Base-by-base conservation (phyloP, 345 rosid species). In the Salix suchowensis region DNA sequence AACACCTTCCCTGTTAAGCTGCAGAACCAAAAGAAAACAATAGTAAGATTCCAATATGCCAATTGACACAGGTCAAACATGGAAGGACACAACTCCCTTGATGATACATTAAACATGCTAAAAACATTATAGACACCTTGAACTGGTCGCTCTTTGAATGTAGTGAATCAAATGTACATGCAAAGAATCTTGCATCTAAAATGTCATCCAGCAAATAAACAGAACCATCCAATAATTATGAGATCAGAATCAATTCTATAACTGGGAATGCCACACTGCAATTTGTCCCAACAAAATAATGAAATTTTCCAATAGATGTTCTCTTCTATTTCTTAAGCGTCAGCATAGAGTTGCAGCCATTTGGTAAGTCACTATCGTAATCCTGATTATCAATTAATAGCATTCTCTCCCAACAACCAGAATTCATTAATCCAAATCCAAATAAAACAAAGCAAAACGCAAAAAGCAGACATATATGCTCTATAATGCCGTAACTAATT, bases 1-100 rank as follows among this genome's bases (percentile, higher is more conserved):
- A 75, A 96, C 97, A 13, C 99, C 97, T 24, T 94, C 97, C 75
- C 88, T 86, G 21, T 87, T 94, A 37, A 94, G 89, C 97, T 96
- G 89, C 89, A 82, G 8, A 80, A 74, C 48, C 67, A 77, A 77
- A 10, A 77, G 44, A 71, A 74, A 10, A 44, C 52, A 67, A 67
- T 28, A 68, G 60, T 54, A 65, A 73, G 73, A 68, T 52, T 36
- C 28, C 65, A 48, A 61, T 28, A 10, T 36, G 64, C n/a, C 30
- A 48, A 61, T 40, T 77, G 71, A 68, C 30, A 18, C 55, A 30
- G 40, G n/a, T 58, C 75, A 55, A 76, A 6, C 23, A 0, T 55
- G 62, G 5, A 65, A 74, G 24, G 55, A 74, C 11, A 74, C 11
- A 74, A 28, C 26, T 65, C 24, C 8, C 15, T 37, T 6, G 30